Evolutionary conservation across 352 stramenopile genomes (phyloP).

Genomic region (Globisporangium polare): DNA sequence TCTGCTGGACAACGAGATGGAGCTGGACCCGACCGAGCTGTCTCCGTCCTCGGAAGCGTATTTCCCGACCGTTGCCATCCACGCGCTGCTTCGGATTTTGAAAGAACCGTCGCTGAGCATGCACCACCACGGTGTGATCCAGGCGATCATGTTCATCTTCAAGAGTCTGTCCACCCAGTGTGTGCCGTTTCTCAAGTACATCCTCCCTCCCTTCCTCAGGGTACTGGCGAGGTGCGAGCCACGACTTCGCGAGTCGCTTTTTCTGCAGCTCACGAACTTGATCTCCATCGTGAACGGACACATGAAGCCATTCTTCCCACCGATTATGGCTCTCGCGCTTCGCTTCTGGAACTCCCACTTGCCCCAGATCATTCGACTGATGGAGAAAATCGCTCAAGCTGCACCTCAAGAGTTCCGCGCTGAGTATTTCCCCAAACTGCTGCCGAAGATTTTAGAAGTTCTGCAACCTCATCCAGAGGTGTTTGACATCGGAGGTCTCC

Average conservation of each 20-base stretch:
- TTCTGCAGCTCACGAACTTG: constrained; percentile 95
- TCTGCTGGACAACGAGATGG: constrained; percentile 52
- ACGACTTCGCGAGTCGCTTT: constrained; percentile 93
- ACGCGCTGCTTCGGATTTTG: constrained; percentile 95
- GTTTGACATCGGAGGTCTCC: constrained; percentile 48
- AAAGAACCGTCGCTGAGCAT: constrained; percentile 93
- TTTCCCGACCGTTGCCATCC: constrained; percentile 97
- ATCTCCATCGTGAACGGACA: constrained; percentile 95
- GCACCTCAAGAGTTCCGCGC: constrained; percentile 73
- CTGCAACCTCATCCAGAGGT: constrained; percentile 76
- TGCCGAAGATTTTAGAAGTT: constrained; percentile 87
- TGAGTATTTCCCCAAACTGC: constrained; percentile 83
- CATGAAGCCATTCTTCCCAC: constrained; percentile 95
- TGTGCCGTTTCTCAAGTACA: constrained; percentile 95
- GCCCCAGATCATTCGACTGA: constrained; percentile 93
- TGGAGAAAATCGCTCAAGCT: constrained; percentile 88
- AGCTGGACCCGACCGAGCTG: constrained; percentile 64
- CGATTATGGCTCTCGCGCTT: constrained; percentile 95
- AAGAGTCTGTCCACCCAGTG: constrained; percentile 94
- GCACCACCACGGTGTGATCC: constrained; percentile 96
- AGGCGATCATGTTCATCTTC: constrained; percentile 99
- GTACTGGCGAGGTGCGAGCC: constrained; percentile 91
- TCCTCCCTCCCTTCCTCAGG: constrained; percentile 96
- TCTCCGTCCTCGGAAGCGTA: constrained; percentile 89
- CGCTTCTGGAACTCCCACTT: constrained; percentile 97